Evolutionary conservation across 768 basidiomycete species (phyloP), one percentile per base, ranked within the genome.

Genomic region (Podaxis sp.): DNA sequence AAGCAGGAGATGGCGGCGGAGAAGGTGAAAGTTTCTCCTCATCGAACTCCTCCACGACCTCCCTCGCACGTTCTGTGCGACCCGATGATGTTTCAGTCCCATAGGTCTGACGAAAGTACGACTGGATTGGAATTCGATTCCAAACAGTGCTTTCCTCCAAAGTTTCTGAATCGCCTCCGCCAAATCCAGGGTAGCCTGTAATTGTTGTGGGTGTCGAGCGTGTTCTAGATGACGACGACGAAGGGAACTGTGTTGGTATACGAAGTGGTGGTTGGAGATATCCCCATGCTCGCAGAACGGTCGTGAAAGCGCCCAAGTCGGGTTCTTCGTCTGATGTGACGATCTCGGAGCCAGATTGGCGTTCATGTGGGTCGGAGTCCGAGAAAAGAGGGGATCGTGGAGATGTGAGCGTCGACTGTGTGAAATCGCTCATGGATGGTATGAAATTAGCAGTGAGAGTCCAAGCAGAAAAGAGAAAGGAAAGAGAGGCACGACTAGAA

Each of bases 221-320:
- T 50, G 67, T 62, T 14, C 50, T 50, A n/a, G 61, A 61, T n/a
- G 63, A 51, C 44, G 66, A 50, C 18, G 65, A 44, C 5, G 61
- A 54, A 23, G 61, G 62, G 38, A 67, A 64, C 27, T 61, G 61
- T 2, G 63, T 37, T 5, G 73, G 74, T 7, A 73, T 74, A 47
- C 79, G 72, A 16, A 76, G 79, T 51, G 70, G 71, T 3, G 77
- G 84, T 62, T 86, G 84, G 0, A 86, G 68, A 58, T 86, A 79
- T 18, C 69, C 78, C 72, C 86, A 76, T 57, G 85, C 88, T n/a
- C 88, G 80, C 50, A 91, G 81, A 23, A 91, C 87, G 37, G 82
- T 77, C 13, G 77, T 82, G 71, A 91, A 90, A 7, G 87, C 86
- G 5, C 89, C 90, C 6, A 91, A 78, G 71, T 90, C 88, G 46